phyloP scores from a whole-genome alignment of 164 flowering plant genomes.

The Euptelea pleiosperma region DNA sequence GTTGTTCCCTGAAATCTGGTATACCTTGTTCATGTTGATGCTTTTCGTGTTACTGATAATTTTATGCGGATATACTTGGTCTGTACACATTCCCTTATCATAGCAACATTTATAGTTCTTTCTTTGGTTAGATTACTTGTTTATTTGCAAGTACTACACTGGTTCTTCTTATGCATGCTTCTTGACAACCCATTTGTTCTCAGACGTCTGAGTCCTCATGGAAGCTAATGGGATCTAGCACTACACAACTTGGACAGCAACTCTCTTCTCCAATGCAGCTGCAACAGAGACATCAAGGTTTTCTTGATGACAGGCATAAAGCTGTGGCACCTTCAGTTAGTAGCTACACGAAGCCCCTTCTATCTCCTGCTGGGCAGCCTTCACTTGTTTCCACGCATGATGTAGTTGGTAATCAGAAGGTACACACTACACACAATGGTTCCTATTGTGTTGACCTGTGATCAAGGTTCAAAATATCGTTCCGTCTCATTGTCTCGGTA shows the following conservation, averaged over 20 bases:
- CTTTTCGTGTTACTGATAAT: no score
- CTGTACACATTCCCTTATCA: no score
- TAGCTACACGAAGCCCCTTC: constrained; percentile 43
- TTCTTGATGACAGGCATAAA: constrained; percentile 61
- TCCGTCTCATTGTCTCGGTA: no score
- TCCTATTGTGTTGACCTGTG: no score
- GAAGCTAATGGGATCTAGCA: constrained; percentile 45
- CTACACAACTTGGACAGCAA: constrained; percentile 46
- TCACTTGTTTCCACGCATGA: constrained; percentile 34
- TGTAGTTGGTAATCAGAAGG: constrained; percentile 51
- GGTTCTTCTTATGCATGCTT: background rate
- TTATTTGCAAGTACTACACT: background rate
- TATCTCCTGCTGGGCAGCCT: constrained; percentile 44
- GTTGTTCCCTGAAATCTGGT: no score
- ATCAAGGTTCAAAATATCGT: no score
- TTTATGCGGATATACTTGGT: no score
- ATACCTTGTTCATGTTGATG: no score
- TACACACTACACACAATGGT: no score
- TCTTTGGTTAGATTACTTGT: no score
- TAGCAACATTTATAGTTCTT: no score
- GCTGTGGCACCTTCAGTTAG: constrained; percentile 29
- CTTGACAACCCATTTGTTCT: constrained; percentile 1
- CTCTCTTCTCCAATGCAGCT: constrained; percentile 48
- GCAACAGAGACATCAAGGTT: constrained; percentile 58
- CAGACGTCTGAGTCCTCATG: constrained; percentile 37